phyloP scores from a whole-genome alignment of 2,329 filamentous ascomycete species.

The Aspergillus sp. region DNA sequence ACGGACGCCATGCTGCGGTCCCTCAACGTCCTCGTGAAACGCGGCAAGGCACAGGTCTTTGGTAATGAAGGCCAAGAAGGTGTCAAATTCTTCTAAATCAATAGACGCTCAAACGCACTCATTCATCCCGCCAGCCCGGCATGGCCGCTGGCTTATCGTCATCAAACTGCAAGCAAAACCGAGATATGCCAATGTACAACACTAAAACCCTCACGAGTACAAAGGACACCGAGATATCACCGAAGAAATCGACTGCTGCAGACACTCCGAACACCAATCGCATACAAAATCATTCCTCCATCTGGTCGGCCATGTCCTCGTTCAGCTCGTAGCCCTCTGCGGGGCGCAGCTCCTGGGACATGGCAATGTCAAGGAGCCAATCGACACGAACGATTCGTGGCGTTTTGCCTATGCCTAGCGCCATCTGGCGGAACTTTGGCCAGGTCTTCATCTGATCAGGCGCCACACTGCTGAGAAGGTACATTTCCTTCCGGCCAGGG shows the following conservation, averaged over 20 bases:
- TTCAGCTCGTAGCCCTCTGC: slow-evolving; percentile 58
- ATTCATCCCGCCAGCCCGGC: not conserved
- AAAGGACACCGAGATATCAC: not conserved
- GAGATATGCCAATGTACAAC: not conserved
- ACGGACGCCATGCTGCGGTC: slow-evolving; percentile 75
- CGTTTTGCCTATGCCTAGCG: slow-evolving; percentile 72
- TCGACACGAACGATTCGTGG: slow-evolving; percentile 80
- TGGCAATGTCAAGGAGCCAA: slow-evolving; percentile 86
- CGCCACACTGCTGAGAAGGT: slow-evolving; percentile 71
- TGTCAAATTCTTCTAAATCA: slow-evolving; percentile 87
- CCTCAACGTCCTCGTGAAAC: slow-evolving; percentile 78
- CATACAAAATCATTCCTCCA: slow-evolving; percentile 10
- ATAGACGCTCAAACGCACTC: not conserved
- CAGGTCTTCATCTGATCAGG: slow-evolving; percentile 72
- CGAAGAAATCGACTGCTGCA: not conserved
- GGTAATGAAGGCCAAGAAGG: slow-evolving; percentile 83
- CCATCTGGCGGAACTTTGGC: slow-evolving; percentile 77
- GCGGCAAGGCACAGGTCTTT: slow-evolving; percentile 90
- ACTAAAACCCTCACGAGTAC: not conserved
- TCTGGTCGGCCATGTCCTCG: slow-evolving; percentile 30
- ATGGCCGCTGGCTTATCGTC: not conserved
- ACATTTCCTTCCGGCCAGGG: slow-evolving; percentile 68
- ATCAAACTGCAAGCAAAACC: not conserved
- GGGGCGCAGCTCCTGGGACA: slow-evolving; percentile 78
- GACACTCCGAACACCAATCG: not conserved